Conservation (phyloP, 2,329 filamentous ascomycete genomes). For the Ramularia endophylla region DNA sequence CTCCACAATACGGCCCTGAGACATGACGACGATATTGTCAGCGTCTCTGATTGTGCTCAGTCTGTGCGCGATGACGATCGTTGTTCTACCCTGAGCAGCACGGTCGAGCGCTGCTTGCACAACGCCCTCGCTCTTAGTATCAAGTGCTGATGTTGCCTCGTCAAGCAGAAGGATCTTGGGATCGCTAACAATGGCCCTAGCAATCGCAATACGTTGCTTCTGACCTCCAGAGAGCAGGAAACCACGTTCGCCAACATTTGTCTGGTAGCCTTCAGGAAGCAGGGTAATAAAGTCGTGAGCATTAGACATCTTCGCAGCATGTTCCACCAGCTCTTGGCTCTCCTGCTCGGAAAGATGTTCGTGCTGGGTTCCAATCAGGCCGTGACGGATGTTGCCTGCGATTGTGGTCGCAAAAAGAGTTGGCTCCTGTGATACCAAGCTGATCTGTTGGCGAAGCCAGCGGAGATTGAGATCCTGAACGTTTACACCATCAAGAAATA, state of each 20-base stretch:
- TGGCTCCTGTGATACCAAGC: conserved; percentile 89
- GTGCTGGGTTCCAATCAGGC: conserved; percentile 75
- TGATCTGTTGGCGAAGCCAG: conserved; percentile 89
- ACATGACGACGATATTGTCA: conserved; percentile 95
- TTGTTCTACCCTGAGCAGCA: conserved; percentile 80
- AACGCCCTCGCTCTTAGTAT: conserved; percentile 90
- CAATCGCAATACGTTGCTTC: conserved; percentile 90
- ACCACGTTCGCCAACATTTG: conserved; percentile 90
- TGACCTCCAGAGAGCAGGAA: conserved; percentile 91
- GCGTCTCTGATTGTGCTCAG: conserved; percentile 91
- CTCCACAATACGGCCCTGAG: conserved; percentile 77
- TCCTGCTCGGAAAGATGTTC: conserved; percentile 64
- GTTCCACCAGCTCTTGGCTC: conserved; percentile 64
- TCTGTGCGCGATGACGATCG: conserved; percentile 92
- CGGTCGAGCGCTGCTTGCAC: conserved; percentile 89
- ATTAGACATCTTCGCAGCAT: conserved; percentile 85
- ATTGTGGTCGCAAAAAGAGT: conserved; percentile 87
- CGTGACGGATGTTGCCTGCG: conserved; percentile 82
- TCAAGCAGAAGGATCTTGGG: conserved; percentile 90
- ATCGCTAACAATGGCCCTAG: conserved; percentile 81
- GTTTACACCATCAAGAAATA: conserved; percentile 77
- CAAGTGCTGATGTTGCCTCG: conserved; percentile 88
- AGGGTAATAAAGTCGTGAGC: conserved; percentile 83
- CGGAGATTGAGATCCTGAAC: conserved; percentile 73
- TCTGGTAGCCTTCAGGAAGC: conserved; percentile 85